Conservation (phyloP, 2,329 filamentous ascomycete species). For the Colletotrichum incanum region DNA sequence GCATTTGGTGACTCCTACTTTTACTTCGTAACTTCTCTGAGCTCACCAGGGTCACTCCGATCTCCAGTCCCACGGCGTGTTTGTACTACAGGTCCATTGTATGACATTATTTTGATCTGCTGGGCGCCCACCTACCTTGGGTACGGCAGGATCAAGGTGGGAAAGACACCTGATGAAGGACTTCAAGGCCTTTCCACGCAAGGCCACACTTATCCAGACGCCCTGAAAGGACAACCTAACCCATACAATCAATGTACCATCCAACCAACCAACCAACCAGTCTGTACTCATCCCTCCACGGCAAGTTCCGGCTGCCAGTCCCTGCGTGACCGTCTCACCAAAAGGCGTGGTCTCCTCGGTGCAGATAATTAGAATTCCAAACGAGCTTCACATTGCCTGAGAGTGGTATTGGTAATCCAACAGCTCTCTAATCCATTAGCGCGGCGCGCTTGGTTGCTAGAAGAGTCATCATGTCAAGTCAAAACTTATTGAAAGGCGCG, state of each 20-base stretch:
- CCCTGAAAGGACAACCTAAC: too few relatives aligned
- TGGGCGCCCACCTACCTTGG: not conserved
- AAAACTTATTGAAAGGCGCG: constrained; percentile 26
- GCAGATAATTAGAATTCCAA: not conserved
- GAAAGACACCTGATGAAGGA: too few relatives aligned
- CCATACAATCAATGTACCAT: too few relatives aligned
- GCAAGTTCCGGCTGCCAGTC: not conserved
- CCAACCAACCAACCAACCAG: too few relatives aligned
- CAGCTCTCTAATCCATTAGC: constrained; percentile 13
- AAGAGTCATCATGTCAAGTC: constrained; percentile 39
- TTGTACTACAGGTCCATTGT: not conserved
- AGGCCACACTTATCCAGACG: too few relatives aligned
- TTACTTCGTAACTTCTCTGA: constrained; percentile 8
- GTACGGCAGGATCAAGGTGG: too few relatives aligned
- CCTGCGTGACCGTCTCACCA: not conserved
- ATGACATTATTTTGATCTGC: not conserved
- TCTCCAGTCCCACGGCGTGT: not conserved
- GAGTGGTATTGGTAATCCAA: constrained; percentile 34
- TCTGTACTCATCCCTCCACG: not conserved
- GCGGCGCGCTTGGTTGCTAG: constrained; percentile 12
- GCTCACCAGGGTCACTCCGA: constrained; percentile 9
- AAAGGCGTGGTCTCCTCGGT: not conserved
- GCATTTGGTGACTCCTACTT: constrained; percentile 16
- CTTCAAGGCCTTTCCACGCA: too few relatives aligned
- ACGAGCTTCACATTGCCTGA: not conserved